Percentiles rank a stretch among this genome's conserved stretches.
These are phyloP conservation scores for Raffaelea albimanens DNA, from an alignment of 2,329 filamentous ascomycete genomes.

Conservation along the genomic window DNA sequence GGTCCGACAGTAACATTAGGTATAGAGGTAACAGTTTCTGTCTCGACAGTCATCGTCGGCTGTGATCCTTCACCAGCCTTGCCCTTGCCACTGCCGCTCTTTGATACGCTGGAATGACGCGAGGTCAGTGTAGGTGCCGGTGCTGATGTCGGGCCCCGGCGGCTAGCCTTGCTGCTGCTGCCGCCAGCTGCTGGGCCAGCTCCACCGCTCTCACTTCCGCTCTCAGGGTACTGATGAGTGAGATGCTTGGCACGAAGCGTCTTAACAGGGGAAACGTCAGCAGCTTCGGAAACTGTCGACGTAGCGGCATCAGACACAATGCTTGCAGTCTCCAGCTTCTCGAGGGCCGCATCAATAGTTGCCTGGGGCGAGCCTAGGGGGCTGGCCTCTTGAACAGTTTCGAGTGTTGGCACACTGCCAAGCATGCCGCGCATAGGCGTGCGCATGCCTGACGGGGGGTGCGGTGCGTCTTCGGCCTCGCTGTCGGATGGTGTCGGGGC, in stretches of 20 bases:
- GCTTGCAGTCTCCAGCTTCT: constrained; percentile 40
- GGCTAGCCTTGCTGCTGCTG: constrained; percentile 37
- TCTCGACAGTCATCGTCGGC: constrained; percentile 94
- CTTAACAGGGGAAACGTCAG: constrained; percentile 27
- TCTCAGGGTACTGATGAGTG: constrained; percentile 44
- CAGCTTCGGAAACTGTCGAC: constrained; percentile 31
- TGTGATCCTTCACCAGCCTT: constrained; percentile 67
- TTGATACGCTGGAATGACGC: constrained; percentile 45
- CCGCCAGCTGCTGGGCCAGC: constrained; percentile 35
- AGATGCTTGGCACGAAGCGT: constrained; percentile 38
- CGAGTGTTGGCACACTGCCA: constrained; percentile 55
- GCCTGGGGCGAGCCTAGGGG: constrained; percentile 57
- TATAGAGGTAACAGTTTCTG: constrained; percentile 86
- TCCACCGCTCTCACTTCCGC: constrained; percentile 48
- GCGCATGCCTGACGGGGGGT: constrained; percentile 42
- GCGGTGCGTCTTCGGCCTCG: constrained; percentile 39
- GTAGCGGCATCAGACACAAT: constrained; percentile 27
- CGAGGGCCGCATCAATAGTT: constrained; percentile 34
- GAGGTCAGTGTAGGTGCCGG: constrained; percentile 44
- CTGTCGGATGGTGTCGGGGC: constrained; percentile 34
- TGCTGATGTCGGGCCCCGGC: constrained; percentile 12
- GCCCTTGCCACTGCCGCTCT: constrained; percentile 49
- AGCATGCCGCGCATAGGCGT: constrained; percentile 51
- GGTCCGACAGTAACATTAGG: constrained; percentile 69
- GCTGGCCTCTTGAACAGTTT: constrained; percentile 88